Conservation (phyloP, 495 filamentous ascomycete species). For the Penicillium roqueforti region DNA sequence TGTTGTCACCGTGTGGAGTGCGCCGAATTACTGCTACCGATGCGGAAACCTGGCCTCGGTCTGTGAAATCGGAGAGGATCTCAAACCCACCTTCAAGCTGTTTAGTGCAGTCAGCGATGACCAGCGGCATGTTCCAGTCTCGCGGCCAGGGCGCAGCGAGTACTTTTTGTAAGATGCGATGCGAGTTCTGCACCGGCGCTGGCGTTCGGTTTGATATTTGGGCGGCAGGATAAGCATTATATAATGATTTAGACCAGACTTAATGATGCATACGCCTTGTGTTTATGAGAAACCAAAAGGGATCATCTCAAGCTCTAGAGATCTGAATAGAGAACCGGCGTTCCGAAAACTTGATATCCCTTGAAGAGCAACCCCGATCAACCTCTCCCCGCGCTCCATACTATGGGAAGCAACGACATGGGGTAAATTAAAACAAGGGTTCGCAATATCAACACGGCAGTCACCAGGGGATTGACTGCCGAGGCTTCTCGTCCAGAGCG, state of each 20-base stretch:
- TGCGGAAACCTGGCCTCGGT: slow-evolving; percentile 97
- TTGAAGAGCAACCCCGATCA: neutral
- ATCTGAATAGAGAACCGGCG: neutral
- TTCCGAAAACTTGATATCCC: neutral
- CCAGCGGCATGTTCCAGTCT: slow-evolving; percentile 77
- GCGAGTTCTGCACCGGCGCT: slow-evolving; percentile 36
- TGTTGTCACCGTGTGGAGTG: slow-evolving; percentile 98
- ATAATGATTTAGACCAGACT: slow-evolving; percentile 37
- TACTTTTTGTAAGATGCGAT: slow-evolving; percentile 78
- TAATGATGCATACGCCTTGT: slow-evolving; percentile 25
- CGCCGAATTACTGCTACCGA: slow-evolving; percentile 98
- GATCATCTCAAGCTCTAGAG: neutral
- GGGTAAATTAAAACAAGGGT: neutral
- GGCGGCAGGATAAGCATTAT: slow-evolving; percentile 29
- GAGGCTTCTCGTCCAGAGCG: neutral
- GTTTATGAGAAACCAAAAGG: neutral
- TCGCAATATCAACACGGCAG: neutral
- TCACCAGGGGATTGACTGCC: neutral
- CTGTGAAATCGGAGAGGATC: slow-evolving; percentile 83
- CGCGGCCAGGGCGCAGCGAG: slow-evolving; percentile 77
- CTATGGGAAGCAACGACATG: too few relatives aligned
- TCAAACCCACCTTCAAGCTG: slow-evolving; percentile 86
- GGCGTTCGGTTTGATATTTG: slow-evolving; percentile 33
- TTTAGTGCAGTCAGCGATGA: slow-evolving; percentile 94
- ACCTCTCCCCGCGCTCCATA: too few relatives aligned